Evolutionary conservation across 2,329 filamentous ascomycete species (phyloP).

Genomic region (Cercospora citrullina): DNA sequence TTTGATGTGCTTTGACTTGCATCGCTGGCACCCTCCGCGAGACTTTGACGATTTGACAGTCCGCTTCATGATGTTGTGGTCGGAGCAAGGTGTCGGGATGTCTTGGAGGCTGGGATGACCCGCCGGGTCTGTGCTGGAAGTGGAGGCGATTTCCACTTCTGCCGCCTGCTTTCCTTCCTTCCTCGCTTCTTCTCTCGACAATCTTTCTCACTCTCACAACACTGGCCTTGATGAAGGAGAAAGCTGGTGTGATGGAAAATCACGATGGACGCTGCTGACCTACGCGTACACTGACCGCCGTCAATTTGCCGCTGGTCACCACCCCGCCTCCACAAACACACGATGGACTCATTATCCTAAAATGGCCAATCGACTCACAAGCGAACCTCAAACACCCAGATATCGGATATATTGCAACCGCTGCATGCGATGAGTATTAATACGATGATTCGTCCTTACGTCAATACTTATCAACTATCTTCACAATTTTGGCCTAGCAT

Average conservation of each 20-base stretch:
- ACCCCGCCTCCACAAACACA: conserved; percentile 1
- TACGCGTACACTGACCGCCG: not conserved
- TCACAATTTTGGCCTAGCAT: conserved; percentile 5
- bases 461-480: not conserved
- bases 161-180: not conserved
- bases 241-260: not conserved
- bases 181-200: not conserved
- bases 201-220: not conserved
- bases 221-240: not conserved
- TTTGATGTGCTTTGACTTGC: conserved; percentile 40
- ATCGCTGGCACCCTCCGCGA: conserved; percentile 34
- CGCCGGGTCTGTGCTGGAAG: conserved; percentile 3
- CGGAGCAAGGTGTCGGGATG: not conserved
- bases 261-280: not conserved
- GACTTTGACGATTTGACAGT: conserved; percentile 34
- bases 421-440: not conserved
- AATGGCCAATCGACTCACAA: conserved; percentile 3
- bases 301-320: conserved; percentile 8
- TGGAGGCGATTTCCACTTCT: conserved; percentile 3
- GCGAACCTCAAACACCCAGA: not conserved
- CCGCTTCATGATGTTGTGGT: conserved; percentile 11
- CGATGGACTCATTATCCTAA: conserved; percentile 10
- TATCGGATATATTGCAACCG: not conserved
- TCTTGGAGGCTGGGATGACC: not conserved
- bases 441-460: not conserved